A percentile compares a stretch with the other conserved stretches of the same genome.
Conservation (phyloP, 1,284 basidiomycete genomes). For the Meira nashicola region DNA sequence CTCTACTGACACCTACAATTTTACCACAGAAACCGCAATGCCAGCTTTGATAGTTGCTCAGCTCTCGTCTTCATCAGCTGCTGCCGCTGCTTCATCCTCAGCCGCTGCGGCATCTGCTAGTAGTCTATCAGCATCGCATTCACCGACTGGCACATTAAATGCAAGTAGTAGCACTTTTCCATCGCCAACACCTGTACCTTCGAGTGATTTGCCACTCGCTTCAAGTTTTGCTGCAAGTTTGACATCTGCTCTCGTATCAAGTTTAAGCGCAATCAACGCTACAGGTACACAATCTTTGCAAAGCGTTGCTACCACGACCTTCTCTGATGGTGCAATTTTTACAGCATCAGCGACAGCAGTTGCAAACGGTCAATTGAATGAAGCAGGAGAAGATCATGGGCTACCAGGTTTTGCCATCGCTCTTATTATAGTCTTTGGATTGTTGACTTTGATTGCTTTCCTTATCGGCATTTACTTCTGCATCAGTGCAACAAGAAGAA, state of each 20-base stretch:
- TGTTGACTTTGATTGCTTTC: constrained; percentile 32
- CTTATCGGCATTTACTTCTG: constrained; percentile 31
- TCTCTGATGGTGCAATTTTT: constrained; percentile 34
- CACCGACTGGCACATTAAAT: too few relatives aligned
- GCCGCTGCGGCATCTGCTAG: too few relatives aligned
- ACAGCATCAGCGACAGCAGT: constrained; percentile 39
- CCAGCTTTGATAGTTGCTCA: constrained; percentile 26
- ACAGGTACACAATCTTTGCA: constrained; percentile 39
- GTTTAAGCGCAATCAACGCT: constrained; percentile 24
- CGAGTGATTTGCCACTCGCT: constrained; percentile 15
- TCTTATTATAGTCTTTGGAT: constrained; percentile 42
- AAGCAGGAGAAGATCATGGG: constrained; percentile 12
- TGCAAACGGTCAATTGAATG: constrained; percentile 30
- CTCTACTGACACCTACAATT: not conserved
- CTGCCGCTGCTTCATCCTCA: constrained; percentile 9
- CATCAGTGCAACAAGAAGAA: constrained; percentile 30
- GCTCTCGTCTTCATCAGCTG: constrained; percentile 14
- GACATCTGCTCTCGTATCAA: constrained; percentile 29
- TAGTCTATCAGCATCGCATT: too few relatives aligned
- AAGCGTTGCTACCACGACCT: constrained; percentile 33
- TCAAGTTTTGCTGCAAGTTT: constrained; percentile 35
- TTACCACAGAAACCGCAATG: constrained; percentile 26
- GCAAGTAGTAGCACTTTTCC: too few relatives aligned
- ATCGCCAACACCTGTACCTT: constrained; percentile 1
- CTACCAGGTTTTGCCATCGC: constrained; percentile 41